Percentiles rank a stretch among this genome's conserved stretches.
phyloP scores from a whole-genome alignment of 139 green algal genomes.

The Mychonastes homosphaera region DNA sequence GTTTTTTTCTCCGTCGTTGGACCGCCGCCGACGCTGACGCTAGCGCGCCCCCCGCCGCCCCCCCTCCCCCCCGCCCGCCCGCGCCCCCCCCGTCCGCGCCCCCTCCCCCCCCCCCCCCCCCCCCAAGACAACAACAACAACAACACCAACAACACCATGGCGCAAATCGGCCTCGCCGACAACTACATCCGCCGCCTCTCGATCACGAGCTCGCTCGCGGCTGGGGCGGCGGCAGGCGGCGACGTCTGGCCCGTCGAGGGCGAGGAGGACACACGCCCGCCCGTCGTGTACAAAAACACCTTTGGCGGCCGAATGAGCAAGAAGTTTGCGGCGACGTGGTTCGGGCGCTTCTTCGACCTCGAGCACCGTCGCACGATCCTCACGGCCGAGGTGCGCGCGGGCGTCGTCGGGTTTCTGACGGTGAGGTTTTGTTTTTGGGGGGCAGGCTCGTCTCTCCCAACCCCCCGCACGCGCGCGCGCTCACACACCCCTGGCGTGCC shows the following conservation, averaged over 20 bases:
- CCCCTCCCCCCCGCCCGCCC: too few species aligned
- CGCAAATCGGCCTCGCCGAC: conserved; percentile 8
- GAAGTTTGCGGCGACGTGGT: not conserved
- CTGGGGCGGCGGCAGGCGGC: not conserved
- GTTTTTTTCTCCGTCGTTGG: too few species aligned
- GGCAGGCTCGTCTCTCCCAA: not conserved
- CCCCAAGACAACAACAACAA: too few species aligned
- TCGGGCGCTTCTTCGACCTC: conserved; percentile 15
- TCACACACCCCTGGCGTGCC: not conserved
- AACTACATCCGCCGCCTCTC: conserved; percentile 1
- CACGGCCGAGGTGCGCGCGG: conserved; percentile 51
- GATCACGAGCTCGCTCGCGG: not conserved
- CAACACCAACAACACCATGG: conserved; percentile 10
- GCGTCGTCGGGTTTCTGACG: conserved; percentile 68
- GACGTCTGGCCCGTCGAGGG: not conserved
- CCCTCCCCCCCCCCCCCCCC: too few species aligned
- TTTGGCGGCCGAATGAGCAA: not conserved
- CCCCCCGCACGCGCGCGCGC: not conserved
- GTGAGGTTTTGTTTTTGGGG: conserved; percentile 4
- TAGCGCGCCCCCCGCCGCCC: too few species aligned
- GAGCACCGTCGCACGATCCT: conserved; percentile 33
- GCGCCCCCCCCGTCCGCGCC: too few species aligned
- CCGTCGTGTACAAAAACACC: not conserved
- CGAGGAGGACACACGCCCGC: not conserved
- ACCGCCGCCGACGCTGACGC: too few species aligned